Conservation (phyloP, 2,329 filamentous ascomycete genomes). For the Emmonsiellopsis sp. region DNA sequence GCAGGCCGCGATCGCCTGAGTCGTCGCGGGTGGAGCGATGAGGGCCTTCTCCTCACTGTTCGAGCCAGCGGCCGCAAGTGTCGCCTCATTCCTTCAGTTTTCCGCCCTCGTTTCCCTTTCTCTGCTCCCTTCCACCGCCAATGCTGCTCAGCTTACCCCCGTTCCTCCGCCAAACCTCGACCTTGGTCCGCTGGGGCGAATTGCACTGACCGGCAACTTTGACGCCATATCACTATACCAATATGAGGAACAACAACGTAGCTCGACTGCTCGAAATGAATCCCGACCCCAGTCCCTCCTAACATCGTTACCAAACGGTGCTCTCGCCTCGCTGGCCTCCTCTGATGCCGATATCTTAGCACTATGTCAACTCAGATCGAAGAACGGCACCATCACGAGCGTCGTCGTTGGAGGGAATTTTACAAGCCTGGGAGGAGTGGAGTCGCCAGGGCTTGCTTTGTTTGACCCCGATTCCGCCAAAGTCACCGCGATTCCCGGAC, state of each 20-base stretch:
- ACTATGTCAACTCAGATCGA: slow-evolving; percentile 70
- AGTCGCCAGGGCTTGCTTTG: slow-evolving; percentile 70
- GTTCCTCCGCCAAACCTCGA: slow-evolving; percentile 47
- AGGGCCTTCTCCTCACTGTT: slow-evolving; percentile 34
- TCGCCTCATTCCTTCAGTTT: slow-evolving; percentile 22
- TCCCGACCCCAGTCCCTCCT: slow-evolving; percentile 62
- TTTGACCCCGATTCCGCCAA: slow-evolving; percentile 64
- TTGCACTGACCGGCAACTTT: slow-evolving; percentile 83
- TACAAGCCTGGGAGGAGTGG: slow-evolving; percentile 69
- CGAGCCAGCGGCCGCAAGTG: slow-evolving; percentile 33
- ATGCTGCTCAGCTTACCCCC: slow-evolving; percentile 27
- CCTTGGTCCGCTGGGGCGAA: slow-evolving; percentile 65
- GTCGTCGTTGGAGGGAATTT: slow-evolving; percentile 92
- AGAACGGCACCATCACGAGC: slow-evolving; percentile 58
- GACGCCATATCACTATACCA: slow-evolving; percentile 83
- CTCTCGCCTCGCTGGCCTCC: slow-evolving; percentile 61
- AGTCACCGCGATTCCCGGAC: slow-evolving; percentile 65
- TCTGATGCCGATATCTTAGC: slow-evolving; percentile 78
- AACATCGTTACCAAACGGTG: slow-evolving; percentile 73
- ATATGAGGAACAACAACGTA: slow-evolving; percentile 67
- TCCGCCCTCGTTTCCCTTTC: slow-evolving; percentile 13
- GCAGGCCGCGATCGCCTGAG: slow-evolving; percentile 11
- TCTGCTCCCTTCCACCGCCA: slow-evolving; percentile 9
- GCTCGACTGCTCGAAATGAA: slow-evolving; percentile 25
- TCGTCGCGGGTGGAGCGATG: slow-evolving; percentile 34